Evolutionary conservation across 495 filamentous ascomycete genomes (phyloP), one percentile per base, ranked within the genome.

Genomic region (Friedmanniomyces simplex): DNA sequence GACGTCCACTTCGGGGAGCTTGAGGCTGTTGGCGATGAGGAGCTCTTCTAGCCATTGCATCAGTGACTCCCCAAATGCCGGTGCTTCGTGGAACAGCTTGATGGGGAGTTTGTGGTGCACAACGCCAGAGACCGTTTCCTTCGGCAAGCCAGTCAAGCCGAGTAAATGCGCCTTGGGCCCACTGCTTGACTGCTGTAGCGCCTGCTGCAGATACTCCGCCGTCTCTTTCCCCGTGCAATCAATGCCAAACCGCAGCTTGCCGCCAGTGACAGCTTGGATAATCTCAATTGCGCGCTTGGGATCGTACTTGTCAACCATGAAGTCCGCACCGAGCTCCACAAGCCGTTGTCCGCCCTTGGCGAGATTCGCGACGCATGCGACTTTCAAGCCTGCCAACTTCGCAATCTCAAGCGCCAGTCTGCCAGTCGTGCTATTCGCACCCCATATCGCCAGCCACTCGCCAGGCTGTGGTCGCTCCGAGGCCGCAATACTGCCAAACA

Each of bases 361-460:
- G n/a, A 74, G 72, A 67, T 13, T 87, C 3, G 79, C 81, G 0
- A 86, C 71, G 30, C 73, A 73, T 18, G 84, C 77, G 1, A 82
- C 77, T 28, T 73, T 73, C 4, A 87, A 65, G 0, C 81, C 79
- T 14, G 74, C 75, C 0, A 83, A 71, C 37, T 79, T 80, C 16
- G 81, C 82, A 7, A 86, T 68, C 67, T 86, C 82, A 14, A 84
- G 66, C 10, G 79, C 74, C 26, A 81, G 67, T 48, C 76, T 74
- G 0, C 82, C 83, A 3, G 81, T 82, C 1, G 77, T 83, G 37
- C 82, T 83, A 0, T 68, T 72, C 77, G 82, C 83, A 61, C 82
- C 84, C 83, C 83, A 87, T 14, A 86, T 78, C 12, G 76, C 81
- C 54, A 87, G 66, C 83, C 82, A 87, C 28, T 86, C 83, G 0